Evolutionary conservation across 2,329 filamentous ascomycete species (phyloP).

Genomic region (Dactylellina cionopaga): DNA sequence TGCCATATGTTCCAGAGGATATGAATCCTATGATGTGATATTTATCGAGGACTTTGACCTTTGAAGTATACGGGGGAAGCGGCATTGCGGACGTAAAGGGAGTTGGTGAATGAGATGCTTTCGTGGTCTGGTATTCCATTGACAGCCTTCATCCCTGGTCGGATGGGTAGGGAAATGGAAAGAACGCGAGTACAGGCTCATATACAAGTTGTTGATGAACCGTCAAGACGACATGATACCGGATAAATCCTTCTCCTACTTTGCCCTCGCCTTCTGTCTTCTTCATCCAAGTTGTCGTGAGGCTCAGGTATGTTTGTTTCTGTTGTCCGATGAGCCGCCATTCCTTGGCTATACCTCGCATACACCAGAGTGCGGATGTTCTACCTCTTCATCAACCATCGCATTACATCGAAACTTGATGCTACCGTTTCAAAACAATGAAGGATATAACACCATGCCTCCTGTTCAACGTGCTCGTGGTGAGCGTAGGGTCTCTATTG

Average conservation of each 20-base stretch:
- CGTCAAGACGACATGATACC: no score
- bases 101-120: conserved; percentile 5
- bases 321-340: no score
- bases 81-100: conserved; percentile 30
- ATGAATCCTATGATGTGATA: conserved; percentile 99
- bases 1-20: conserved; percentile 95
- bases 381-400: neutral
- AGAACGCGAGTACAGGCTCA: no score
- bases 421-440: conserved; percentile 14
- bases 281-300: no score
- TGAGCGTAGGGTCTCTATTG: conserved; percentile 86
- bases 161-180: no score
- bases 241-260: no score
- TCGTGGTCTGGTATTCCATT: conserved; percentile 27
- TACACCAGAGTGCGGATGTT: no score
- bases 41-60: conserved; percentile 87
- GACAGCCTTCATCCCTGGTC: conserved; percentile 25
- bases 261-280: no score
- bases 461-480: conserved; percentile 76
- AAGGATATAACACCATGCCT: conserved; percentile 76
- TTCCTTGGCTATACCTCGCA: no score
- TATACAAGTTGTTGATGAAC: no score
- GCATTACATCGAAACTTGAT: neutral
- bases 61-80: conserved; percentile 70
- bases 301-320: no score